Evolutionary conservation across 768 basidiomycete genomes (phyloP).

Genomic region (Myochromella boudieri): DNA sequence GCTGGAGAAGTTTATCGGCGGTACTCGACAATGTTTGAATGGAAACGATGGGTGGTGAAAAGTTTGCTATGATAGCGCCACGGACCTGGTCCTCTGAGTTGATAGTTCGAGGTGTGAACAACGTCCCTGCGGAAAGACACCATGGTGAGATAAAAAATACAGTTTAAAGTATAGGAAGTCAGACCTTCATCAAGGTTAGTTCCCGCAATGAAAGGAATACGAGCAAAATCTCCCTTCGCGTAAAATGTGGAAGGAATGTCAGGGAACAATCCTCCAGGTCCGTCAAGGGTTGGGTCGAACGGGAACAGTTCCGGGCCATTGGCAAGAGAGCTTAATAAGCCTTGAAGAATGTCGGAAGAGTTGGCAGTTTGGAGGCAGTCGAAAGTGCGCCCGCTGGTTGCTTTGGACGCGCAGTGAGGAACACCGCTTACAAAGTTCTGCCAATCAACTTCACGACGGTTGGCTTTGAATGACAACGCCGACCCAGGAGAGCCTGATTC

Average conservation of each 20-base stretch:
- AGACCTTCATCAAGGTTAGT: slow-evolving; percentile 46
- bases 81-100: slow-evolving; percentile 25
- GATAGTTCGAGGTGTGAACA: slow-evolving; percentile 21
- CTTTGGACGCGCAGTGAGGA: slow-evolving; percentile 21
- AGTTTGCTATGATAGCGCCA: slow-evolving; percentile 19
- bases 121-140: slow-evolving; percentile 28
- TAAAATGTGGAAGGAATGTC: slow-evolving; percentile 36
- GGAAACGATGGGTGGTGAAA: slow-evolving; percentile 25
- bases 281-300: slow-evolving; percentile 42
- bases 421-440: slow-evolving; percentile 29
- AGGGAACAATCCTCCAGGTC: slow-evolving; percentile 35
- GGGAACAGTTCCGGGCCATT: slow-evolving; percentile 26
- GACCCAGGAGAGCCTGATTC: slow-evolving; percentile 41
- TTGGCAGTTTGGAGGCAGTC: slow-evolving; percentile 28
- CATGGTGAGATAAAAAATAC: slow-evolving; percentile 1
- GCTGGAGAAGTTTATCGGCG: slow-evolving; percentile 25
- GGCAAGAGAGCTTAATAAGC: slow-evolving; percentile 20
- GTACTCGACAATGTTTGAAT: slow-evolving; percentile 14
- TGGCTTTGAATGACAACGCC: slow-evolving; percentile 26
- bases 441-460: slow-evolving; percentile 26
- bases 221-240: slow-evolving; percentile 30
- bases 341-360: slow-evolving; percentile 28
- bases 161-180: not conserved
- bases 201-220: slow-evolving; percentile 44
- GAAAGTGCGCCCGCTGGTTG: slow-evolving; percentile 30